Evolutionary conservation across 139 green algal genomes (phyloP).

Genomic region (Tetratostichococcus sp.): DNA sequence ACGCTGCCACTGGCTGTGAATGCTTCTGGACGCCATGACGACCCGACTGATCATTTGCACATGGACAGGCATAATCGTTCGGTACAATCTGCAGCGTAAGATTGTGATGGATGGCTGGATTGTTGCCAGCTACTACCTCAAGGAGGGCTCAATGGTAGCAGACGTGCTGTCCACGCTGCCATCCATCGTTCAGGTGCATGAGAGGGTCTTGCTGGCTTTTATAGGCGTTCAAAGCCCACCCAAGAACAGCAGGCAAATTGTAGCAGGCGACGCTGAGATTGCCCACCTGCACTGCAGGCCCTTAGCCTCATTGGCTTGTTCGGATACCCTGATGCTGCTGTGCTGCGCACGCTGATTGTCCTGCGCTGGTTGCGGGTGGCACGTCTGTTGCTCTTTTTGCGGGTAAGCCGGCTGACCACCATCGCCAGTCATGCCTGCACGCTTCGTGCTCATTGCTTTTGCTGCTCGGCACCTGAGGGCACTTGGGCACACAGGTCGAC

Average conservation of each 20-base stretch:
- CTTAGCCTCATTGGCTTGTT: background rate
- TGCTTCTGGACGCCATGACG: no score
- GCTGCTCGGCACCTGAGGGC: no score
- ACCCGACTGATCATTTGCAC: no score
- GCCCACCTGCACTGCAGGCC: background rate
- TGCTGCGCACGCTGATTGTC: background rate
- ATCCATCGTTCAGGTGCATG: background rate
- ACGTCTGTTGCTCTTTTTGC: background rate
- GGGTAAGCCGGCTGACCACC: background rate
- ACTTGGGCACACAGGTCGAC: no score
- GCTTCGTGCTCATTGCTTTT: no score
- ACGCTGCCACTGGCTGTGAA: no score
- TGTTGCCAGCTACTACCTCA: background rate
- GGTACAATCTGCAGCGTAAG: background rate
- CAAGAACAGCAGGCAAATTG: no score
- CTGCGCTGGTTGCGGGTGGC: background rate
- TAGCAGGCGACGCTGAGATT: no score
- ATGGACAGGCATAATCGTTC: background rate
- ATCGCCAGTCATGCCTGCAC: no score
- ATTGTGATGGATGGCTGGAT: background rate
- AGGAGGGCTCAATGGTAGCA: background rate
- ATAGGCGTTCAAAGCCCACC: no score
- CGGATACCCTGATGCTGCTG: no score
- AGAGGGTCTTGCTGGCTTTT: no score
- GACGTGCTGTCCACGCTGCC: background rate